These are phyloP conservation scores for Beauveria caledonica DNA, from an alignment of 2,329 filamentous ascomycete genomes.

Conservation along the genomic window DNA sequence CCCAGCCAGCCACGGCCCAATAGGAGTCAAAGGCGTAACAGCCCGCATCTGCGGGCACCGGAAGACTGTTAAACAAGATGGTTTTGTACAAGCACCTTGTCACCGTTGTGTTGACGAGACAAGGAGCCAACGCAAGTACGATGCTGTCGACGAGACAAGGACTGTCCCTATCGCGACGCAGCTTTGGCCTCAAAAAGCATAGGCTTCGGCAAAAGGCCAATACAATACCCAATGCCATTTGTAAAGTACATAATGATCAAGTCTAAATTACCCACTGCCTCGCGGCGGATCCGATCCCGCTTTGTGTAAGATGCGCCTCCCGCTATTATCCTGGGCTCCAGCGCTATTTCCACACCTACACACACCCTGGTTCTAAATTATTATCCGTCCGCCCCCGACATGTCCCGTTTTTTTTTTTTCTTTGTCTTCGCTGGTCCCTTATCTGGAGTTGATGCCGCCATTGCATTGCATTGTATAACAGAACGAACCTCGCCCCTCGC, in stretches of 20 bases:
- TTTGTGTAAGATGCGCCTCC: constrained; percentile 9
- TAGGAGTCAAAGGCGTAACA: neutral
- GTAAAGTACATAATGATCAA: neutral
- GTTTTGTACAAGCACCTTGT: neutral
- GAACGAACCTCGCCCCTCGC: neutral
- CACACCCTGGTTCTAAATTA: constrained; percentile 4
- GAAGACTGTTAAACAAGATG: neutral
- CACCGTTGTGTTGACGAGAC: neutral
- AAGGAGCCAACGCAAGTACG: no score
- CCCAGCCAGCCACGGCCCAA: neutral
- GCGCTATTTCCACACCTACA: constrained; percentile 9
- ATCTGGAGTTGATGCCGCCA: neutral
- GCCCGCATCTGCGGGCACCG: neutral
- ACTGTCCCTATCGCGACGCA: no score
- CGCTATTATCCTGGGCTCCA: constrained; percentile 6
- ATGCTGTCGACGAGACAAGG: neutral
- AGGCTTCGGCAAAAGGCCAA: neutral
- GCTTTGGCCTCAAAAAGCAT: neutral
- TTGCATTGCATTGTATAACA: neutral
- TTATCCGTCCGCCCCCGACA: neutral
- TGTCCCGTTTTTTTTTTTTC: constrained; percentile 3
- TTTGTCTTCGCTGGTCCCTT: neutral
- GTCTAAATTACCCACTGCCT: constrained; percentile 2
- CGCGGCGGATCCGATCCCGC: constrained; percentile 9
- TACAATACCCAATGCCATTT: neutral